Evolutionary conservation across 164 flowering plant species (phyloP), one percentile per base, ranked within the genome.

Genomic region (Piper longum): DNA sequence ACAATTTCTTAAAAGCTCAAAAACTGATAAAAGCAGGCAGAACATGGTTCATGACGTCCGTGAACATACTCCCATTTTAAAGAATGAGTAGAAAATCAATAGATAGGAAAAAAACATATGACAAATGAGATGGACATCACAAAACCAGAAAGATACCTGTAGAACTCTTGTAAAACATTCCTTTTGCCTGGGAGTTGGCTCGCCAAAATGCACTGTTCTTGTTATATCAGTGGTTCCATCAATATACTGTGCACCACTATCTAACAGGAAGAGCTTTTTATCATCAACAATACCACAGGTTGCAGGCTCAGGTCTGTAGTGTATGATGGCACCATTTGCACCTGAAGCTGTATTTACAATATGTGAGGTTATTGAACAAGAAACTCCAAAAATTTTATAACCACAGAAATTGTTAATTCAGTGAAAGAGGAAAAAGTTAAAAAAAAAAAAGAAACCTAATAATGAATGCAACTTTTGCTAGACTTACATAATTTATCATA

Each of bases 141-240:
- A 44, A 9, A 63, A 52, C 14, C 6, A 45, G 16, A 44, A 54
- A 56, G 5, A 59, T 61, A 88, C 99, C 95, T 90, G 90, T 58
- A 93, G 73, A 64, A 93, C 97, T 67, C 96, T 82, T 39, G 99
- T 93, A 66, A 87, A 93, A 75, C 97, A 93, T 76, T 90, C 97
- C 71, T 80, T 93, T 64, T 90, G 76, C 17, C 93, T 73, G 48
- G 85, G 62, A 59, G 92, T 77, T 58, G 99, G 99, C 75, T 83
- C 81, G 48, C 96, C 85, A 80, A 93, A 90, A 79, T 93, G 99
- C 9, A 84, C 95, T 59, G 99, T 93, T 74, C 99, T 79, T 14
- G 97, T 93, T 66, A 93, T 72, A 66, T 93, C 99, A 62, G 99
- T 93, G 63, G 99, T 93, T 67, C 99, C 99, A 81, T 93, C 99